These are phyloP conservation scores for Pinus tabuliformis DNA, from an alignment of 75 land plant species.

Conservation along the genomic window DNA sequence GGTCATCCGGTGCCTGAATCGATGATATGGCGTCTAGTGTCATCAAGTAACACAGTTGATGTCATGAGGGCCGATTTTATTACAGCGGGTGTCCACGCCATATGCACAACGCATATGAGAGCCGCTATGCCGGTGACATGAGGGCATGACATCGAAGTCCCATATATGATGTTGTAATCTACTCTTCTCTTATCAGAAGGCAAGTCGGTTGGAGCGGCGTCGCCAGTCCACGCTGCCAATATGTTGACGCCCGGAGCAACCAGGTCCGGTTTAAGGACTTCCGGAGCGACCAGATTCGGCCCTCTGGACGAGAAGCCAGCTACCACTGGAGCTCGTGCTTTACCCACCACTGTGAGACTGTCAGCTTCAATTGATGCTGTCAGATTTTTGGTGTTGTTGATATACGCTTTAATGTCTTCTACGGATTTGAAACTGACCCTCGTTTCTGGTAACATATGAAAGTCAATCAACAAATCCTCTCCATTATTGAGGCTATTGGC, in stretches of 20 bases:
- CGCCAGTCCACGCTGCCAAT: conserved; percentile 34
- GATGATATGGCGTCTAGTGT: conserved; percentile 23
- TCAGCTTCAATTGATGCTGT: conserved; percentile 42
- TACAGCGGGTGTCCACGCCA: conserved; percentile 48
- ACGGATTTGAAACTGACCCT: conserved; percentile 14
- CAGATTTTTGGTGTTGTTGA: conserved; percentile 14
- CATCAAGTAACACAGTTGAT: conserved; percentile 45
- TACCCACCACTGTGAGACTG: conserved; percentile 55
- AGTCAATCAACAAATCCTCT: conserved; percentile 30
- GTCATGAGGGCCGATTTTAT: conserved; percentile 61
- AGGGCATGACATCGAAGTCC: conserved; percentile 75
- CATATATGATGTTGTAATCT: conserved; percentile 48
- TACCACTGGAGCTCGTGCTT: conserved; percentile 27
- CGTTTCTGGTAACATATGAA: conserved; percentile 33
- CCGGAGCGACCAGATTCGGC: conserved; percentile 12
- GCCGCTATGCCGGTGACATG: conserved; percentile 62
- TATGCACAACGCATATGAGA: conserved; percentile 28
- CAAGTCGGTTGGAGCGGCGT: conserved; percentile 11
- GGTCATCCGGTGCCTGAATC: conserved; percentile 52
- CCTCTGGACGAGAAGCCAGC: conserved; percentile 43
- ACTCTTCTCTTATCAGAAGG: conserved; percentile 10
- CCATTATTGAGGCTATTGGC: conserved; percentile 36
- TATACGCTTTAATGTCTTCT: conserved; percentile 13
- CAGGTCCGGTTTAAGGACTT: conserved; percentile 45
- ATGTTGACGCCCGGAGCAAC: conserved; percentile 46